Evolutionary conservation across 805 yeast genomes (phyloP).

Genomic region (Metschnikowia hibisci): DNA sequence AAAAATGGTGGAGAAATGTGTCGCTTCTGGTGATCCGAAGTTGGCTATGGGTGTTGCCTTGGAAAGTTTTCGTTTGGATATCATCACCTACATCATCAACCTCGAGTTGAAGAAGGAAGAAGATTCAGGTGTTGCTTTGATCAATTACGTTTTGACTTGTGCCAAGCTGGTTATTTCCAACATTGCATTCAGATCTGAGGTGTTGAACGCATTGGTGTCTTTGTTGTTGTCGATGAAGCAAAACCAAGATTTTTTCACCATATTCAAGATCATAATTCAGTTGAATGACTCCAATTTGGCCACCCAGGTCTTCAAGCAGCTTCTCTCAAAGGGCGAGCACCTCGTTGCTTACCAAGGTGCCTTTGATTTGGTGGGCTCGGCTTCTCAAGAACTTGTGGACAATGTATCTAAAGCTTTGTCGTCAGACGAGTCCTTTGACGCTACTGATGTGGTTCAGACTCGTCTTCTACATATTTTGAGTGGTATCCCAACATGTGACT

Average conservation of each 20-base stretch:
- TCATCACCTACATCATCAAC: slow-evolving; percentile 57
- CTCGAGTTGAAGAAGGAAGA: slow-evolving; percentile 41
- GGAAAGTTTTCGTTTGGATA: slow-evolving; percentile 83
- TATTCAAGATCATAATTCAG: slow-evolving; percentile 84
- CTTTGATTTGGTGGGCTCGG: slow-evolving; percentile 87
- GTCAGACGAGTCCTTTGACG: slow-evolving; percentile 25
- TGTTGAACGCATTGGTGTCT: slow-evolving; percentile 49
- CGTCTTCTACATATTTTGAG: slow-evolving; percentile 69
- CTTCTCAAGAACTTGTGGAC: slow-evolving; percentile 82
- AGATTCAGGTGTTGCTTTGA: slow-evolving; percentile 49
- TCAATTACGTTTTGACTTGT: slow-evolving; percentile 73
- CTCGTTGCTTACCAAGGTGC: slow-evolving; percentile 88
- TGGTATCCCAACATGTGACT: slow-evolving; percentile 93
- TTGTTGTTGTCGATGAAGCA: slow-evolving; percentile 50
- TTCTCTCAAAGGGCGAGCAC: slow-evolving; percentile 47
- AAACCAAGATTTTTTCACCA: slow-evolving; percentile 75
- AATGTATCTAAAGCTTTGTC: slow-evolving; percentile 43
- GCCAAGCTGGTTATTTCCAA: slow-evolving; percentile 50
- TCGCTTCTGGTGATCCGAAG: slow-evolving; percentile 62
- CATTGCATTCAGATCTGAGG: slow-evolving; percentile 16
- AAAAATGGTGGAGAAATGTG: slow-evolving; percentile 80
- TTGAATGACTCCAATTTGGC: slow-evolving; percentile 76
- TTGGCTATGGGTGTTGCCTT: slow-evolving; percentile 87
- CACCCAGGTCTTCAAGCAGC: slow-evolving; percentile 57
- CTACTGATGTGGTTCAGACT: slow-evolving; percentile 22